Base-by-base conservation (phyloP, 108 stramenopile species). In the Nitzschia sp. region DNA sequence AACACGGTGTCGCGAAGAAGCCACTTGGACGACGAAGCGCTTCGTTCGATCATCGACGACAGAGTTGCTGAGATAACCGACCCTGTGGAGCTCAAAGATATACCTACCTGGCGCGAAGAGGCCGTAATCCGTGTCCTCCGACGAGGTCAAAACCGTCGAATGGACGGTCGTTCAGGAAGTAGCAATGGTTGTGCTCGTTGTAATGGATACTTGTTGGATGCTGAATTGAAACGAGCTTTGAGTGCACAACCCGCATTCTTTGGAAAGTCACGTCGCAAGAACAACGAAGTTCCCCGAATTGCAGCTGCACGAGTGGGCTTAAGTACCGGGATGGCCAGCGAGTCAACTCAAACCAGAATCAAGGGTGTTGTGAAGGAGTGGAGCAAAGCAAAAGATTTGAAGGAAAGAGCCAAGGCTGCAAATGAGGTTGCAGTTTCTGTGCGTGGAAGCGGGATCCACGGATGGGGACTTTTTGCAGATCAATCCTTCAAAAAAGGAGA, bases 401-500 rank as follows among this genome's bases (percentile, higher is more conserved):
- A 63, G 17, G 72, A 66, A 41, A 61, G 53, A 20, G 63, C 57
- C 60, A 60, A 82, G n/a, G 66, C 64, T 42, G 52, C 72, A 6
- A 77, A 66, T 29, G 81, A 83, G 60, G 72, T 65, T 12, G 76
- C 80, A 51, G 89, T 93, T 10, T 83, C 83, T 14, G 82, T 90
- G 21, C 73, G 73, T 22, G 88, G 88, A 8, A 87, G 86, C 59
- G 65, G 66, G 14, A 81, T 91, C 48, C 94, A 95, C 67, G 91
- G 91, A 8, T 88, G 88, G 86, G 94, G 94, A 15, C 72, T 95
- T 2, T 87, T 79, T 77, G 83, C 89, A 15, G 90, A 95, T 54
- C 79, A 87, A 55, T 63, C 71, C 10, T 84, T 92, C 72, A 67
- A 74, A 54, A 79, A 86, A 53, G 89, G 83, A 15, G 95, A 92